Evolutionary conservation across 176 grass and related monocot species (phyloP).

Genomic region (Poa pratensis): DNA sequence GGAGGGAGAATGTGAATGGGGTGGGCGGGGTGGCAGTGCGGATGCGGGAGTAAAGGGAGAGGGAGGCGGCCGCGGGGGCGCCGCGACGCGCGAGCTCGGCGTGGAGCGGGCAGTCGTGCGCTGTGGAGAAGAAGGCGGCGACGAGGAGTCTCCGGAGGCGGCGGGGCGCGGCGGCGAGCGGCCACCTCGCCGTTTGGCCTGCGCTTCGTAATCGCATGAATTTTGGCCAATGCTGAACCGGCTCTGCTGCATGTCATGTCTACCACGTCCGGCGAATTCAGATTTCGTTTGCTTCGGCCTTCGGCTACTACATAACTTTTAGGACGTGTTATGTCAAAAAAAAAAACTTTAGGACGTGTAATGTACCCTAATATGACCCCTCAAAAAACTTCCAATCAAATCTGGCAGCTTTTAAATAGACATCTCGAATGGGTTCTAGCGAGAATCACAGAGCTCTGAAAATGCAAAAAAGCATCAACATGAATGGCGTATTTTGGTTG

Average conservation of each 20-base stretch:
- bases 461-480: too few species aligned
- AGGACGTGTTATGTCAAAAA: too few species aligned
- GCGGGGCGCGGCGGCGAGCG: not conserved
- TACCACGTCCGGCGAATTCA: not conserved
- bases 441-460: too few species aligned
- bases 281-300: not conserved
- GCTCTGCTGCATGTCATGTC: not conserved
- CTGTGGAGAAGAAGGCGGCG: slow-evolving; percentile 32
- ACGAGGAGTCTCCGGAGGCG: slow-evolving; percentile 1
- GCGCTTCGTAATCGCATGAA: not conserved
- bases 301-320: not conserved
- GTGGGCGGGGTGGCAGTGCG: slow-evolving; percentile 43
- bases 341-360: too few species aligned
- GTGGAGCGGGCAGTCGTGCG: slow-evolving; percentile 36
- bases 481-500: too few species aligned
- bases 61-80: slow-evolving; percentile 26
- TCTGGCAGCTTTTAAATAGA: too few species aligned
- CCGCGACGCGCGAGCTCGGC: slow-evolving; percentile 48
- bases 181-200: not conserved
- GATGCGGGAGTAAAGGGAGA: slow-evolving; percentile 64
- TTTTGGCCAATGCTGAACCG: not conserved
- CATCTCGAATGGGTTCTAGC: too few species aligned
- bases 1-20: slow-evolving; percentile 59
- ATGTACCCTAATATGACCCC: too few species aligned
- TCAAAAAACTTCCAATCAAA: too few species aligned